Evolutionary conservation across 2,329 filamentous ascomycete species (phyloP).

Genomic region (Fusarium newnesense): DNA sequence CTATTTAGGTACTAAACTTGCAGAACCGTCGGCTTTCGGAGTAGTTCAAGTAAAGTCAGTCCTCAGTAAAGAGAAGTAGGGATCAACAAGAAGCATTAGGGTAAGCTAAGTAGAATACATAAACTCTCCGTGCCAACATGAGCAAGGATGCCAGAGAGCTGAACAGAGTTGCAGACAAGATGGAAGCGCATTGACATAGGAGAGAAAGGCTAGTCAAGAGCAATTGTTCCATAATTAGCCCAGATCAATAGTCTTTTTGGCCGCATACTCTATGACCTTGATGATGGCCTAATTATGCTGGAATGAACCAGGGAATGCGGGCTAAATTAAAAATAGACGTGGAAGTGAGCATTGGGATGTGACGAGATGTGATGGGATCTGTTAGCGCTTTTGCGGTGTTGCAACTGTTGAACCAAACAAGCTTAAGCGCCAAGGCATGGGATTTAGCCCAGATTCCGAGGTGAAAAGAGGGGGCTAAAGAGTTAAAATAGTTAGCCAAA

Average conservation of each 20-base stretch:
- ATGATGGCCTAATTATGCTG: conserved; percentile 35
- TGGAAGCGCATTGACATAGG: background rate
- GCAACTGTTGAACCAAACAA: conserved; percentile 30
- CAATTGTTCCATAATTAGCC: conserved; percentile 43
- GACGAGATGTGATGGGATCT: conserved; percentile 36
- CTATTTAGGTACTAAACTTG: background rate
- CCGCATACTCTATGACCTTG: background rate
- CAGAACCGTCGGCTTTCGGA: conserved; percentile 32
- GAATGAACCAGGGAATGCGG: conserved; percentile 33
- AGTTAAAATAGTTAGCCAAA: conserved; percentile 9
- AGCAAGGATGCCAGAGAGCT: conserved; percentile 24
- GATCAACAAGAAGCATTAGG: conserved; percentile 26
- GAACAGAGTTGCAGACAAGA: conserved; percentile 13
- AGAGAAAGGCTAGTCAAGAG: background rate
- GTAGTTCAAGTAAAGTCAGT: background rate
- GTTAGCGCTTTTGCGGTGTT: conserved; percentile 41
- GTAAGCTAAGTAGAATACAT: conserved; percentile 19
- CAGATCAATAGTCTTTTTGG: conserved; percentile 25
- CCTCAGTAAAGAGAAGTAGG: background rate
- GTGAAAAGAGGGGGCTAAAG: conserved; percentile 28
- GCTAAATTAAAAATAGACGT: conserved; percentile 52
- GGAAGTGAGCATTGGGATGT: conserved; percentile 23
- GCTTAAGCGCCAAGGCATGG: conserved; percentile 39
- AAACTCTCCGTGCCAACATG: conserved; percentile 10
- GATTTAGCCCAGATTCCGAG: conserved; percentile 45